Percentiles rank a stretch among this genome's conserved stretches.
These are phyloP conservation scores for Mortierella sp. DNA, from an alignment of 371 early-diverging fungal genomes.

Conservation along the genomic window DNA sequence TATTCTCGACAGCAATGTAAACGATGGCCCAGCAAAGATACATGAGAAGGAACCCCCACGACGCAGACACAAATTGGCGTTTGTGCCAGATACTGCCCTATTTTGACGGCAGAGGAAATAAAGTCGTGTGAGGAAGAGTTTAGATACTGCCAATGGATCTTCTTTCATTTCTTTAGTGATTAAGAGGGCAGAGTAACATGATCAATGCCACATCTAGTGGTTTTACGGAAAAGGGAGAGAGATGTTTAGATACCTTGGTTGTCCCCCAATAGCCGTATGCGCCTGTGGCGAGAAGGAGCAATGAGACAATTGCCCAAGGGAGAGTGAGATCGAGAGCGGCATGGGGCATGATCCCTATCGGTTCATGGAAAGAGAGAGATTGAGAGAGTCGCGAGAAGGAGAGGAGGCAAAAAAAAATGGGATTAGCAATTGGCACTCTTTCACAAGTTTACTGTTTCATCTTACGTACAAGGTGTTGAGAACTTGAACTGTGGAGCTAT, in stretches of 20 bases:
- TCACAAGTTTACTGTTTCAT: background rate
- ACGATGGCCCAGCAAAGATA: slow-evolving; percentile 55
- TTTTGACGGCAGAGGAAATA: background rate
- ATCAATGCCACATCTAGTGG: background rate
- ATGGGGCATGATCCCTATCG: slow-evolving; percentile 56
- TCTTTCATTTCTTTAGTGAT: background rate
- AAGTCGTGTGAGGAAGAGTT: background rate
- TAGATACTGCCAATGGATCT: background rate
- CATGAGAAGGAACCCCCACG: slow-evolving; percentile 53
- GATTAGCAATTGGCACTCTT: background rate
- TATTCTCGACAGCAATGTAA: slow-evolving; percentile 46
- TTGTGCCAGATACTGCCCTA: slow-evolving; percentile 52
- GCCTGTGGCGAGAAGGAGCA: slow-evolving; percentile 38
- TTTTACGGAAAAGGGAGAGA: background rate
- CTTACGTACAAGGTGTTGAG: background rate
- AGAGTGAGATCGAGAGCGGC: slow-evolving; percentile 43
- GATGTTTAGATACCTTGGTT: slow-evolving; percentile 29
- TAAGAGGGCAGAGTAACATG: background rate
- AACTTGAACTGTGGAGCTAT: background rate
- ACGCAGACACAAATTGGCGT: slow-evolving; percentile 53
- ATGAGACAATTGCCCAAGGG: slow-evolving; percentile 50
- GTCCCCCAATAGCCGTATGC: slow-evolving; percentile 39
- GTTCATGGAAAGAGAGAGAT: background rate
- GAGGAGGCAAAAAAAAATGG: background rate
- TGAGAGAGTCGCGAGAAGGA: too few relatives aligned